Percentiles rank a stretch among this genome's conserved stretches.
These are phyloP conservation scores for Globisporangium viniferum DNA, from an alignment of 352 stramenopile species.

Conservation along the genomic window DNA sequence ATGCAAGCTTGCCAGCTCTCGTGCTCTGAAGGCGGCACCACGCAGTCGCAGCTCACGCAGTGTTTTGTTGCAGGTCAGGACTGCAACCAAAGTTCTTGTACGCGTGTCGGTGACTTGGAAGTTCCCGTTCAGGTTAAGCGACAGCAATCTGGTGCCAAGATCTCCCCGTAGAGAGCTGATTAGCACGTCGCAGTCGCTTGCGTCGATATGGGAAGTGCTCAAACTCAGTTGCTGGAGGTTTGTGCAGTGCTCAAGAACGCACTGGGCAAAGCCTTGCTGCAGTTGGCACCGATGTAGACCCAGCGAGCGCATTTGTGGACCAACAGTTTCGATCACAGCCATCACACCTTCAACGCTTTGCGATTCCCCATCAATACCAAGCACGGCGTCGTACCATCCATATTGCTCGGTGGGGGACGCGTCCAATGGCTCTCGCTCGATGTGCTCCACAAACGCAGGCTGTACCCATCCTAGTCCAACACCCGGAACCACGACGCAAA, in stretches of 20 bases:
- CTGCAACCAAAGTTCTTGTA: not conserved
- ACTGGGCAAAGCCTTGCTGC: not conserved
- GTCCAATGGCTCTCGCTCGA: not conserved
- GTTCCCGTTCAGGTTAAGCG: slow-evolving; percentile 1
- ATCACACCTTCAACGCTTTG: not conserved
- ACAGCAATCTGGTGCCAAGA: not conserved
- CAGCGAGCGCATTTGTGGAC: not conserved
- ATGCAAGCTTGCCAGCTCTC: not conserved
- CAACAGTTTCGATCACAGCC: not conserved
- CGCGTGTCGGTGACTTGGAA: not conserved
- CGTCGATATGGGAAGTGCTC: not conserved
- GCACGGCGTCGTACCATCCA: not conserved
- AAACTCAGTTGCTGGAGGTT: not conserved
- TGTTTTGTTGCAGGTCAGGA: not conserved
- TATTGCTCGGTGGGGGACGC: not conserved
- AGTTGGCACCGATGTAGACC: not conserved
- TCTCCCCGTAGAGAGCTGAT: not conserved
- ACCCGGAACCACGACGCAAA: not conserved
- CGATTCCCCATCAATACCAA: not conserved
- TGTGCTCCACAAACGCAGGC: not conserved
- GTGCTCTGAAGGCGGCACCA: not conserved
- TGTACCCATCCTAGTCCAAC: not conserved
- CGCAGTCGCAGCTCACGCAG: not conserved
- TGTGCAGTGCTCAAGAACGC: not conserved
- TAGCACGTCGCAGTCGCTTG: not conserved